These are phyloP conservation scores for Phytophthora idaei DNA, from an alignment of 352 stramenopile species.

Conservation along the genomic window DNA sequence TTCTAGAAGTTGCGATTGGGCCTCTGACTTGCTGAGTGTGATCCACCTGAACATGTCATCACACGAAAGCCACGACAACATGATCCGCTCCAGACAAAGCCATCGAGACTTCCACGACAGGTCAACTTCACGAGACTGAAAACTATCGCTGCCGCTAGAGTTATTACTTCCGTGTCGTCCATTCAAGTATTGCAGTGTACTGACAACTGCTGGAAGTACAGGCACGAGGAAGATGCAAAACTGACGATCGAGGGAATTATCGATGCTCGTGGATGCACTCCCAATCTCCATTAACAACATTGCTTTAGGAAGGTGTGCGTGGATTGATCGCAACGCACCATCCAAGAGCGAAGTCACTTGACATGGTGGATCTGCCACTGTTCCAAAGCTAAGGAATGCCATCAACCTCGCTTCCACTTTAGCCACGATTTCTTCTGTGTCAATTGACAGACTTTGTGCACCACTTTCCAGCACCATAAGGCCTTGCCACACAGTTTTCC, in stretches of 20 bases:
- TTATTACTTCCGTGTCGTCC: background rate
- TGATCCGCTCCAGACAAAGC: constrained; percentile 41
- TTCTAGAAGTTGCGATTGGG: constrained; percentile 40
- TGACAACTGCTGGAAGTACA: constrained; percentile 41
- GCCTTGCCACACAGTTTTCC: constrained; percentile 20
- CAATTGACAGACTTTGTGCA: background rate
- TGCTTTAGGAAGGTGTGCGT: constrained; percentile 23
- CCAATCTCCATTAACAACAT: constrained; percentile 11
- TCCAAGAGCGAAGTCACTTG: constrained; percentile 29
- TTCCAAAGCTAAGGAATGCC: constrained; percentile 29
- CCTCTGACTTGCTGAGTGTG: constrained; percentile 46
- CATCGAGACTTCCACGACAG: constrained; percentile 31
- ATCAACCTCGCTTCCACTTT: constrained; percentile 40
- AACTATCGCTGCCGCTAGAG: background rate
- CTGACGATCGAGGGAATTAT: constrained; percentile 50
- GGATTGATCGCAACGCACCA: constrained; percentile 22
- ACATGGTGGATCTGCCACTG: background rate
- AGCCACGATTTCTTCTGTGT: constrained; percentile 26
- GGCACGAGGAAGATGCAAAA: constrained; percentile 55
- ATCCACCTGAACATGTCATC: constrained; percentile 83
- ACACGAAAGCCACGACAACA: constrained; percentile 55
- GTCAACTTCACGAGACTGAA: background rate
- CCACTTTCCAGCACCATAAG: constrained; percentile 8
- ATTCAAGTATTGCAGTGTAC: constrained; percentile 8
- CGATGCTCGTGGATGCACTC: background rate